A percentile compares a stretch with the other conserved stretches of the same genome.
phyloP scores from a whole-genome alignment of 2,329 filamentous ascomycete species.

The Dothiorella sarmentorum region DNA sequence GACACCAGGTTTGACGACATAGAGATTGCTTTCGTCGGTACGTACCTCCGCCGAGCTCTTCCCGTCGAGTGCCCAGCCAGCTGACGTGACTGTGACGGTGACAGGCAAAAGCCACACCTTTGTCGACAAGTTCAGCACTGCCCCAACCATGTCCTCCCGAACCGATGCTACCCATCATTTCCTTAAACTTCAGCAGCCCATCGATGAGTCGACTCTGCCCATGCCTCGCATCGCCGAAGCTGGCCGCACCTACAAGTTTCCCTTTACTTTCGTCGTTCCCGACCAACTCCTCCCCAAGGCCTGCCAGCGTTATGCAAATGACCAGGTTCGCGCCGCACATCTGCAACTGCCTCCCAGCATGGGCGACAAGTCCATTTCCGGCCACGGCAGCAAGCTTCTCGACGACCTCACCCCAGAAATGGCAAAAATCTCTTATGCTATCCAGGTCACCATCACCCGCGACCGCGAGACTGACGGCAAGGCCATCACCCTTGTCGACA shows the following conservation, averaged over 20 bases:
- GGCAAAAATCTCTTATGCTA: constrained; percentile 56
- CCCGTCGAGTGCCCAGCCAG: not conserved
- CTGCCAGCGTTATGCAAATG: constrained; percentile 54
- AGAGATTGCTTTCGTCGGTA: constrained; percentile 57
- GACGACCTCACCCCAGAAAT: constrained; percentile 64
- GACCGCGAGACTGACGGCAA: constrained; percentile 37
- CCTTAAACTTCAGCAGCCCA: constrained; percentile 59
- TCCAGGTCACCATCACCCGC: constrained; percentile 49
- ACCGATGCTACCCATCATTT: constrained; percentile 59
- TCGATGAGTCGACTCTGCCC: constrained; percentile 52
- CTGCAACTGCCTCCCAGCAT: constrained; percentile 59
- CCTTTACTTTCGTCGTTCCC: constrained; percentile 63
- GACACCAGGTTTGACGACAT: constrained; percentile 57
- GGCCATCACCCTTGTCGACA: constrained; percentile 47
- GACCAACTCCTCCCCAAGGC: constrained; percentile 56
- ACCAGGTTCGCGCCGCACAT: constrained; percentile 54
- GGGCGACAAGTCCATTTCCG: constrained; percentile 55
- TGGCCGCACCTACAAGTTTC: constrained; percentile 56
- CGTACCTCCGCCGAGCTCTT: constrained; percentile 20
- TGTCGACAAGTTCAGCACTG: constrained; percentile 53
- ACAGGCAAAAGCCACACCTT: constrained; percentile 50
- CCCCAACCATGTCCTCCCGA: constrained; percentile 51
- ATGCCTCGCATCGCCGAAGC: constrained; percentile 52
- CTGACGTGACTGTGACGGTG: constrained; percentile 21
- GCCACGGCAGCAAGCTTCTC: constrained; percentile 48